A percentile compares a stretch with the other conserved stretches of the same genome.
phyloP scores from a whole-genome alignment of 2,329 filamentous ascomycete genomes.

The Exophiala lecanii-corni region DNA sequence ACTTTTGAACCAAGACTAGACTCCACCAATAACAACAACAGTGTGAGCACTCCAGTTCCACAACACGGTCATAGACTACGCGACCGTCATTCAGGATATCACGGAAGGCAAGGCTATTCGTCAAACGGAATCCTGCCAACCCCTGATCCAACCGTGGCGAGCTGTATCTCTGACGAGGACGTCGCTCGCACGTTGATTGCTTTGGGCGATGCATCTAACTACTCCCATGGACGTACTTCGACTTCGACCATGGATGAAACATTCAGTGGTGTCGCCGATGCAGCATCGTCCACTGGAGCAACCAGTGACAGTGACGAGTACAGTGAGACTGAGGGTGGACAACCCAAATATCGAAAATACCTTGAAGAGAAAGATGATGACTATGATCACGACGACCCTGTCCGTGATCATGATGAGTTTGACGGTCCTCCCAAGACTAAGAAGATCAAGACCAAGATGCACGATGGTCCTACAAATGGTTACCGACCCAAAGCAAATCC shows the following conservation, averaged over 20 bases:
- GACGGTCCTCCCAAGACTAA: conserved; percentile 41
- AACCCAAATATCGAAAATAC: conserved; percentile 47
- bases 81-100: conserved; percentile 50
- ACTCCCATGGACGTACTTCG: conserved; percentile 87
- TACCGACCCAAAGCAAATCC: conserved; percentile 21
- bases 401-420: conserved; percentile 40
- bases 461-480: conserved; percentile 24
- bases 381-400: conserved; percentile 48
- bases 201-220: conserved; percentile 86
- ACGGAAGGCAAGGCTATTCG: conserved; percentile 35
- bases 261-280: conserved; percentile 83
- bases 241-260: conserved; percentile 91
- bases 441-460: conserved; percentile 49
- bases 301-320: conserved; percentile 68
- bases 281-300: conserved; percentile 76
- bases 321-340: conserved; percentile 57
- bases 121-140: conserved; percentile 71
- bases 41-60: conserved; percentile 30
- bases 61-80: conserved; percentile 62
- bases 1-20: conserved; percentile 25
- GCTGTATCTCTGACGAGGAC: conserved; percentile 96
- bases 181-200: conserved; percentile 96
- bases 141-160: conserved; percentile 93
- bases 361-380: conserved; percentile 50
- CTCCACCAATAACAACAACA: not conserved